Evolutionary conservation across 805 yeast species (phyloP).

Genomic region (Candida nitratophila): DNA sequence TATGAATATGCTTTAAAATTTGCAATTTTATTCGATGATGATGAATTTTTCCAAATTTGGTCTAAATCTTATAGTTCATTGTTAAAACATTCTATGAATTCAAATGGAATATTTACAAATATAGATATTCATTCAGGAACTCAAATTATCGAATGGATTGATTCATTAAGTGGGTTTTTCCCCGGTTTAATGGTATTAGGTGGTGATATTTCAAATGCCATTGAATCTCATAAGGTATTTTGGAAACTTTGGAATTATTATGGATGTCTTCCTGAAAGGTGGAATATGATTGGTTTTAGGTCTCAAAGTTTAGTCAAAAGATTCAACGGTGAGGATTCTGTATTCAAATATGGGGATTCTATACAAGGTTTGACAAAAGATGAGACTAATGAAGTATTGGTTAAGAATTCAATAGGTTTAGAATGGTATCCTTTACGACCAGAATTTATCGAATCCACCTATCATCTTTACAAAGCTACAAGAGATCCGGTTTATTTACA

Average conservation of each 20-base stretch:
- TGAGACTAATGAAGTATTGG: slow-evolving; percentile 16
- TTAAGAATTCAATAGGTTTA: slow-evolving; percentile 38
- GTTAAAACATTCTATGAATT: slow-evolving; percentile 38
- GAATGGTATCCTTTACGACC: slow-evolving; percentile 95
- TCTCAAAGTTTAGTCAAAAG: slow-evolving; percentile 12
- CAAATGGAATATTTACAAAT: slow-evolving; percentile 35
- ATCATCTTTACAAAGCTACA: slow-evolving; percentile 76
- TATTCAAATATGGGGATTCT: slow-evolving; percentile 12
- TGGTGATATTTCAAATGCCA: slow-evolving; percentile 68
- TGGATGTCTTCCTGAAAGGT: slow-evolving; percentile 84
- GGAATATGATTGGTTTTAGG: slow-evolving; percentile 40
- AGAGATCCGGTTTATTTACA: slow-evolving; percentile 76
- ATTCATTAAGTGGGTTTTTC: slow-evolving; percentile 81
- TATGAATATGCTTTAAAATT: slow-evolving; percentile 84
- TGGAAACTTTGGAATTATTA: slow-evolving; percentile 74
- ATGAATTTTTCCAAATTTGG: slow-evolving; percentile 49
- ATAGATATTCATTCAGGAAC: slow-evolving; percentile 48
- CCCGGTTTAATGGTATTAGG: slow-evolving; percentile 77
- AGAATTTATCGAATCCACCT: slow-evolving; percentile 85
- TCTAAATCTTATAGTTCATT: slow-evolving; percentile 51
- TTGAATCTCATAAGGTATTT: slow-evolving; percentile 50
- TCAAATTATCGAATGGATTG: slow-evolving; percentile 63
- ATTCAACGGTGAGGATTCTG: not conserved
- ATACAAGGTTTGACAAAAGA: slow-evolving; percentile 14
- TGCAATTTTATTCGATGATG: slow-evolving; percentile 63